Evolutionary conservation across 495 filamentous ascomycete genomes (phyloP).

Genomic region (Podospora australis): DNA sequence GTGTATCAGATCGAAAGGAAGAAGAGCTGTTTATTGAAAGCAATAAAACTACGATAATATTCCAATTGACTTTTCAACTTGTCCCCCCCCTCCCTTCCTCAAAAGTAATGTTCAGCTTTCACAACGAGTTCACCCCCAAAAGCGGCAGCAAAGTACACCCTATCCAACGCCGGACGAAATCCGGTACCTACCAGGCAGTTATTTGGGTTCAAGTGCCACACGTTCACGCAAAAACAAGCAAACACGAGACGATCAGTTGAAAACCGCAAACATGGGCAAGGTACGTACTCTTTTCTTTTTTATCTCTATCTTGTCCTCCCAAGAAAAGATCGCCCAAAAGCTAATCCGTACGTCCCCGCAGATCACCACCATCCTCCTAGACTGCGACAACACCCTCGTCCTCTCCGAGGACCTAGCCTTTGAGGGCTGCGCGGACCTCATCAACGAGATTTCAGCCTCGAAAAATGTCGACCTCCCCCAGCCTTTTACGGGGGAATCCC

Average conservation of each 20-base stretch:
- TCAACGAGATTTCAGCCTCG: conserved; percentile 79
- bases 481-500: conserved; percentile 71
- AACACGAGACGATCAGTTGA: neutral
- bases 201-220: neutral
- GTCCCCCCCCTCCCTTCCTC: too few species aligned
- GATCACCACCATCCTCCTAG: conserved; percentile 64
- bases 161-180: too few species aligned
- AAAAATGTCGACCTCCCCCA: conserved; percentile 48
- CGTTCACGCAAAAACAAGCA: neutral
- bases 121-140: too few species aligned
- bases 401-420: conserved; percentile 89
- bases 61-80: too few species aligned
- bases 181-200: too few species aligned
- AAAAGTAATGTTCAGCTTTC: too few species aligned
- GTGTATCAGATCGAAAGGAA: too few species aligned
- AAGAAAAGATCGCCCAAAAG: neutral
- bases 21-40: too few species aligned
- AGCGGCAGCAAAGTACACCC: too few species aligned
- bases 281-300: neutral
- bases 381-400: conserved; percentile 97
- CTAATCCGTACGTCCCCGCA: too few species aligned
- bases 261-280: too few species aligned
- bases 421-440: conserved; percentile 86
- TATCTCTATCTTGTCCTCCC: neutral
- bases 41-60: too few species aligned